Evolutionary conservation across 164 flowering plant species (phyloP).

Genomic region (Taxillus chinensis): DNA sequence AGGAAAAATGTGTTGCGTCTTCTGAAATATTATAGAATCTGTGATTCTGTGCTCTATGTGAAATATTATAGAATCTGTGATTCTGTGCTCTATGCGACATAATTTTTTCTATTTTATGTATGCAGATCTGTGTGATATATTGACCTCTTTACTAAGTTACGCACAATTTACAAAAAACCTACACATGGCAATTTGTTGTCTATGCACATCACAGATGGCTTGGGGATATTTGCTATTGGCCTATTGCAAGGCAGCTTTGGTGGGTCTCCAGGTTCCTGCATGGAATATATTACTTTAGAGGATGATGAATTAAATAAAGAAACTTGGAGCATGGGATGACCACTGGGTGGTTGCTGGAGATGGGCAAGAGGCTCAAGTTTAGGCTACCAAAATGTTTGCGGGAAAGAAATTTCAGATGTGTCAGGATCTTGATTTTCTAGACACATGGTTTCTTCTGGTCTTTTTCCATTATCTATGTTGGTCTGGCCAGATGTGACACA

Average conservation of each 20-base stretch:
- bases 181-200: too few relatives aligned
- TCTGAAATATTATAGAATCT: too few relatives aligned
- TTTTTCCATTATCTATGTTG: constrained; percentile 80
- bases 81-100: too few relatives aligned
- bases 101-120: too few relatives aligned
- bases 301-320: constrained; percentile 52
- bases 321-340: constrained; percentile 60
- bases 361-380: constrained; percentile 54
- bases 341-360: constrained; percentile 91
- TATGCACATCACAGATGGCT: too few relatives aligned
- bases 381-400: constrained; percentile 50
- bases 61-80: too few relatives aligned
- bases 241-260: constrained; percentile 33
- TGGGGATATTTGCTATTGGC: constrained; percentile 73
- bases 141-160: too few relatives aligned
- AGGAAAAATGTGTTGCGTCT: too few relatives aligned
- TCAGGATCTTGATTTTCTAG: constrained; percentile 96
- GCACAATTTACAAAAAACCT: too few relatives aligned
- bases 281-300: constrained; percentile 73
- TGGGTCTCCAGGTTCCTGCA: constrained; percentile 93
- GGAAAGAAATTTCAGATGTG: too few relatives aligned
- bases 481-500: constrained; percentile 82
- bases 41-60: too few relatives aligned
- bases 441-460: constrained; percentile 95
- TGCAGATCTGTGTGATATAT: too few relatives aligned